These are phyloP conservation scores for Flaveria trinervia DNA, from an alignment of 129 eudicot species.

Conservation along the genomic window DNA sequence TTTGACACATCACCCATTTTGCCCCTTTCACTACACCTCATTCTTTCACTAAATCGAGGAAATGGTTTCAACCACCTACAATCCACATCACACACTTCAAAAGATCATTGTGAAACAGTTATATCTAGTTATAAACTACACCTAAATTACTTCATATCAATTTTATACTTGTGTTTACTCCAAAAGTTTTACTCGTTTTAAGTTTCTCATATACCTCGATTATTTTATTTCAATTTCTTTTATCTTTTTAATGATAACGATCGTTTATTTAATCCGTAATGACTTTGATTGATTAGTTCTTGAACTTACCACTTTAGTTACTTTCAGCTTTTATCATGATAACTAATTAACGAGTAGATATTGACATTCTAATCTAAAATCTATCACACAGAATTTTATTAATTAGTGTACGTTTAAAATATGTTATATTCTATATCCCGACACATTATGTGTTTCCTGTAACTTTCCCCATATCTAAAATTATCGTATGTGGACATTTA, in stretches of 20 bases:
- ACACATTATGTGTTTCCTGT: conserved; percentile 32
- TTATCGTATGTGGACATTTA: conserved; percentile 8
- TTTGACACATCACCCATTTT: too few species aligned
- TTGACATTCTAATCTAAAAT: background rate
- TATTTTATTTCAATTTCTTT: background rate
- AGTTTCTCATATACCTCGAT: too few species aligned
- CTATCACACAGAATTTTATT: background rate
- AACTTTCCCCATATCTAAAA: conserved; percentile 29
- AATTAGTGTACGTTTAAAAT: background rate
- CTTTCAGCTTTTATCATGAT: background rate
- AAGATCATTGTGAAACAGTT: too few species aligned
- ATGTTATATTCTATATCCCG: conserved; percentile 18
- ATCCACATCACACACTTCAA: too few species aligned
- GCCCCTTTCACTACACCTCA: too few species aligned
- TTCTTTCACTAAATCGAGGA: too few species aligned
- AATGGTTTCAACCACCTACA: too few species aligned
- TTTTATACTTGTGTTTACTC: too few species aligned
- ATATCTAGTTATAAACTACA: too few species aligned
- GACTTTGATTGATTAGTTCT: background rate
- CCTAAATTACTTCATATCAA: background rate
- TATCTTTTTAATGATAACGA: background rate
- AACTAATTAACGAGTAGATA: background rate
- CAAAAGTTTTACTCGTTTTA: too few species aligned
- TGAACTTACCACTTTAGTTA: background rate
- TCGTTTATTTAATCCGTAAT: background rate